Percentiles rank a stretch among this genome's conserved stretches.
These are phyloP conservation scores for Plantago ovata DNA, from an alignment of 257 asterid genomes.

Conservation along the genomic window DNA sequence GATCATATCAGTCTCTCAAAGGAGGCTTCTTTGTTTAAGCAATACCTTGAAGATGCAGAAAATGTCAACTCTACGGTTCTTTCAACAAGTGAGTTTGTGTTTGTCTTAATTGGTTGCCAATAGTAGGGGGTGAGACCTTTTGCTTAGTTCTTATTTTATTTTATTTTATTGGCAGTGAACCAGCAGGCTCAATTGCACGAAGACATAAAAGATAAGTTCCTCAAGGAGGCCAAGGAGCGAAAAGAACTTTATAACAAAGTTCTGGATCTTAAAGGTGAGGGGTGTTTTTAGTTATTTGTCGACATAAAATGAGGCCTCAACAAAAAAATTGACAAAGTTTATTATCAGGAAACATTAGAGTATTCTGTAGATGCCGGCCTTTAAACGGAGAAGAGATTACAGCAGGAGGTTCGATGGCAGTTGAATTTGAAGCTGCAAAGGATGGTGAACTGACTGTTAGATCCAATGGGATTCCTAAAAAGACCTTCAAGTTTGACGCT, in stretches of 20 bases:
- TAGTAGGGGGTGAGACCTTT: neutral
- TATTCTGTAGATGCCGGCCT: conserved; percentile 97
- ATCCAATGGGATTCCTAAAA: conserved; percentile 62
- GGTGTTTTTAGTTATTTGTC: neutral
- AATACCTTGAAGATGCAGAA: conserved; percentile 57
- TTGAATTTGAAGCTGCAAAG: conserved; percentile 80
- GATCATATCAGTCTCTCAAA: conserved; percentile 65
- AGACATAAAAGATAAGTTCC: conserved; percentile 61
- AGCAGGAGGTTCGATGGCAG: conserved; percentile 56
- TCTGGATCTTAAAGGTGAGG: conserved; percentile 79
- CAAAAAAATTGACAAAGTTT: conserved; percentile 17
- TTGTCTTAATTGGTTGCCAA: conserved; percentile 12
- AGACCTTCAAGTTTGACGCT: conserved; percentile 74
- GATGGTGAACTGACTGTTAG: conserved; percentile 78
- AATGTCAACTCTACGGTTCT: conserved; percentile 46
- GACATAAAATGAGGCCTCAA: conserved; percentile 10
- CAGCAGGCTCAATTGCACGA: conserved; percentile 51
- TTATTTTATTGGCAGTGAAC: conserved; percentile 40
- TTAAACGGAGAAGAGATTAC: conserved; percentile 65
- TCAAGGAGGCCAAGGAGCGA: conserved; percentile 62
- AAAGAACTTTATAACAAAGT: conserved; percentile 88
- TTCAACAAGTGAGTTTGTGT: conserved; percentile 45
- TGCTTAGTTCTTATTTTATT: conserved; percentile 6
- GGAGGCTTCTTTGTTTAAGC: conserved; percentile 63
- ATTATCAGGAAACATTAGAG: conserved; percentile 88